Evolutionary conservation across 352 stramenopile species (phyloP), one percentile per base, ranked within the genome.

Genomic region (Phytophthora crassamura): DNA sequence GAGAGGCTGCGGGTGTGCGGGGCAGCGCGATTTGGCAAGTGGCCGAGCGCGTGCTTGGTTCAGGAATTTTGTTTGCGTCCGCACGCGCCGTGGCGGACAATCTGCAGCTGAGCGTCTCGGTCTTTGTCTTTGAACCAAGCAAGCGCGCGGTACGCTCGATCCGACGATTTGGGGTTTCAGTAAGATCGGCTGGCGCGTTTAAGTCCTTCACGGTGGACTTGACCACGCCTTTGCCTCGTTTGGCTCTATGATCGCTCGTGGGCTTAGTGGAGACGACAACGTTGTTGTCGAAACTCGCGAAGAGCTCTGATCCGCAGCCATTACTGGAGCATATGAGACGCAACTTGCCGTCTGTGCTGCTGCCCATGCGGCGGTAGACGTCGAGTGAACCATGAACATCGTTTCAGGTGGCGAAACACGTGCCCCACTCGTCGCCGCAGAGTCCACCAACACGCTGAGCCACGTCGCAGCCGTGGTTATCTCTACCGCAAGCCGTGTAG

Each of bases 21-120:
- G 36, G 40, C 41, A 45, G 56, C 18, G 49, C 25, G 64, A 72
- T 64, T 59, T 72, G 58, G 58, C 64, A 64, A 72, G 64, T 65
- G 34, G 18, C 22, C 15, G 57, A 72, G 25, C 15, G 18, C 32
- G 22, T 35, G 22, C 30, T 47, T 66, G 55, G 39, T 57, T 54
- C 33, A 61, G 55, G 59, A 72, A 68, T 68, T 68, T 64, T 64
- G 50, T 68, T 68, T 68, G 64, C 64, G 64, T 60, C 55, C 20
- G 40, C 54, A 54, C 46, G 61, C 53, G 53, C 8, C 11, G 32
- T 64, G 54, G 53, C 52, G 52, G 55, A 69, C 54, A 65, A 69
- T 59, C 61, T 28, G 16, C 41, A 40, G 45, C 39, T 32, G 41
- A 65, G 40, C 38, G 32, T 62, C 42, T 12, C 15, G 15, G 34